Percentiles rank a stretch among this genome's conserved stretches.
These are phyloP conservation scores for Hemerocallis citrina DNA, from an alignment of 106 monocot genomes.

Conservation along the genomic window DNA sequence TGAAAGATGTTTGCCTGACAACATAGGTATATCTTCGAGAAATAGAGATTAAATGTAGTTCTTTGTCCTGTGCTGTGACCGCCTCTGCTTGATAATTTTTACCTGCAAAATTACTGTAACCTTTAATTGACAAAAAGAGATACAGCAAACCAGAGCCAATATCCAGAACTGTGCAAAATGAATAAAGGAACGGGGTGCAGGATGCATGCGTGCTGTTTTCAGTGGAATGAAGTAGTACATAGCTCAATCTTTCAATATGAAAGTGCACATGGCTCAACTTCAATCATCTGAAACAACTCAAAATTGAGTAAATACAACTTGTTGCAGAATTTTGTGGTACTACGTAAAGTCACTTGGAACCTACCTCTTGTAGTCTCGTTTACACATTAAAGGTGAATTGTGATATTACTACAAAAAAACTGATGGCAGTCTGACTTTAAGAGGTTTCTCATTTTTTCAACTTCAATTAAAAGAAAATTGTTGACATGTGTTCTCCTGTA, in stretches of 20 bases:
- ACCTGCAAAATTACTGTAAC: slow-evolving; percentile 29
- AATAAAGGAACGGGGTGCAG: background rate
- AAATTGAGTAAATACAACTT: too few species aligned
- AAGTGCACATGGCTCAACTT: background rate
- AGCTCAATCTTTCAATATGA: background rate
- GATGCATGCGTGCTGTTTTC: background rate
- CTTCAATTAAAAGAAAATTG: too few species aligned
- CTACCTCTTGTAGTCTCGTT: too few species aligned
- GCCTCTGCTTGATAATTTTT: slow-evolving; percentile 37
- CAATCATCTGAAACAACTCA: background rate
- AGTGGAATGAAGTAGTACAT: background rate
- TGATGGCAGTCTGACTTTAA: too few species aligned
- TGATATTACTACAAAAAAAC: background rate
- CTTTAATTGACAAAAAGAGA: background rate
- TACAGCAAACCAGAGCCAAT: background rate
- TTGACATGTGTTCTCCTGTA: too few species aligned
- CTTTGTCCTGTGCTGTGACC: slow-evolving; percentile 18
- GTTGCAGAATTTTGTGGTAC: too few species aligned
- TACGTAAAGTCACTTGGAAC: too few species aligned
- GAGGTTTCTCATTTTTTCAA: too few species aligned
- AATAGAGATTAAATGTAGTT: slow-evolving; percentile 9
- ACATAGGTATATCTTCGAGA: slow-evolving; percentile 15
- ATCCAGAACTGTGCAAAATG: background rate
- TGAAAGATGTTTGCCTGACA: slow-evolving; percentile 14
- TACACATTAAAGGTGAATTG: background rate